Evolutionary conservation across 257 asterid genomes (phyloP).

Genomic region (Solanum tarijense): DNA sequence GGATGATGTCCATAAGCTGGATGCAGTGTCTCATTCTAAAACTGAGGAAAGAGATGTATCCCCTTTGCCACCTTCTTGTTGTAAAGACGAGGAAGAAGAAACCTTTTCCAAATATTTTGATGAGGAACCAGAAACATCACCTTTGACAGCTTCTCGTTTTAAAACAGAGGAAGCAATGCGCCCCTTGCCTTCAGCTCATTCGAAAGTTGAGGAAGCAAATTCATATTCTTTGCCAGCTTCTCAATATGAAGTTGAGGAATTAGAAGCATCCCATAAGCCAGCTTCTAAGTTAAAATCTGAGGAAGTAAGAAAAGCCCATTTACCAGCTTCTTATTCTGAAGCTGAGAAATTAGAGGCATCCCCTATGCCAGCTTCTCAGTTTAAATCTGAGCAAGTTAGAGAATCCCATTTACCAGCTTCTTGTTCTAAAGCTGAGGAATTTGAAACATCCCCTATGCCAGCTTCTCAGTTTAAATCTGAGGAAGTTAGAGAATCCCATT

Average conservation of each 20-base stretch:
- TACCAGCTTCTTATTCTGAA: neutral
- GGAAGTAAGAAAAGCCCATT: neutral
- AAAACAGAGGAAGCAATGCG: neutral
- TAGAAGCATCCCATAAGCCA: neutral
- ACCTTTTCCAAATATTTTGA: neutral
- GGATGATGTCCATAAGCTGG: slow-evolving; percentile 34
- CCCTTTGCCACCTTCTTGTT: neutral
- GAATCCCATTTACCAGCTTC: neutral
- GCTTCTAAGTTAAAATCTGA: neutral
- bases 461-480: neutral
- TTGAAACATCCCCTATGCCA: neutral
- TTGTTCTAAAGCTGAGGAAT: neutral
- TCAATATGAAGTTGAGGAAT: neutral
- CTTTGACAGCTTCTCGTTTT: neutral
- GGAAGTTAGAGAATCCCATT: neutral
- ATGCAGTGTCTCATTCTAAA: slow-evolving; percentile 18
- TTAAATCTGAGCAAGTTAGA: neutral
- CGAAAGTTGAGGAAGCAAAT: neutral
- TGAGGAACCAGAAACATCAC: neutral
- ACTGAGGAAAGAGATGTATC: slow-evolving; percentile 22
- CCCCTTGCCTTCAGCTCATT: neutral
- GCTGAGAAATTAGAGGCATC: neutral
- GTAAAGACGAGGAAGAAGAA: neutral
- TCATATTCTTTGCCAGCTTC: neutral
- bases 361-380: neutral